Percentiles rank a stretch among this genome's conserved stretches.
These are phyloP conservation scores for Nicotiana noctiflora DNA, from an alignment of 257 asterid genomes.

Conservation along the genomic window DNA sequence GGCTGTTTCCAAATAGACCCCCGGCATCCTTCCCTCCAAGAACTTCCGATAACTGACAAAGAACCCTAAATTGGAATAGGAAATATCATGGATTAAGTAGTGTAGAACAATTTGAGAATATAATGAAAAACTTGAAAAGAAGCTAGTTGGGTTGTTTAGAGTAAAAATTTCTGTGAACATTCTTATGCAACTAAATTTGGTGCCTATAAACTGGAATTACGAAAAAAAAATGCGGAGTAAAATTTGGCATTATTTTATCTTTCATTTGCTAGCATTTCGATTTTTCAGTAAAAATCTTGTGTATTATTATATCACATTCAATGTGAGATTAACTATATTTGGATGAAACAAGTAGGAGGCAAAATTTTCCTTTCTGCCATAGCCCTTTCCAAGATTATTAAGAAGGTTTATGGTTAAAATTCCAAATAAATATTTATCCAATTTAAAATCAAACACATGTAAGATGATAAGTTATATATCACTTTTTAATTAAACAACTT, in stretches of 20 bases:
- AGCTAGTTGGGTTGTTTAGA: not conserved
- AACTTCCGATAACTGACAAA: not conserved
- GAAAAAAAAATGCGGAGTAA: not conserved
- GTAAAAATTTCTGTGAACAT: too few relatives aligned
- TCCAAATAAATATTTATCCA: too few relatives aligned
- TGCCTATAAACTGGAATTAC: not conserved
- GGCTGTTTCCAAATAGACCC: too few relatives aligned
- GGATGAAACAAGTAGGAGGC: not conserved
- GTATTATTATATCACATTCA: not conserved
- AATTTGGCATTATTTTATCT: not conserved
- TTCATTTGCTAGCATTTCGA: not conserved
- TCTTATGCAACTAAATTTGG: not conserved
- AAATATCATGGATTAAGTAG: too few relatives aligned
- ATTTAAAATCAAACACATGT: not conserved
- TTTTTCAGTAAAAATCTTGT: not conserved
- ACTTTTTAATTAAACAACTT: too few relatives aligned
- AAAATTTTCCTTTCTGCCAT: not conserved
- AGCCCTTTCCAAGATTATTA: not conserved
- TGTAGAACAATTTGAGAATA: not conserved
- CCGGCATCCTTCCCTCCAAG: too few relatives aligned
- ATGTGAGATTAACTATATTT: not conserved
- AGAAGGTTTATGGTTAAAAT: not conserved
- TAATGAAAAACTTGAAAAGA: not conserved
- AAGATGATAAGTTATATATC: not conserved
- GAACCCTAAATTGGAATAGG: not conserved